Conservation (phyloP, 2,329 filamentous ascomycete species). For the Epichloe sibirici region DNA sequence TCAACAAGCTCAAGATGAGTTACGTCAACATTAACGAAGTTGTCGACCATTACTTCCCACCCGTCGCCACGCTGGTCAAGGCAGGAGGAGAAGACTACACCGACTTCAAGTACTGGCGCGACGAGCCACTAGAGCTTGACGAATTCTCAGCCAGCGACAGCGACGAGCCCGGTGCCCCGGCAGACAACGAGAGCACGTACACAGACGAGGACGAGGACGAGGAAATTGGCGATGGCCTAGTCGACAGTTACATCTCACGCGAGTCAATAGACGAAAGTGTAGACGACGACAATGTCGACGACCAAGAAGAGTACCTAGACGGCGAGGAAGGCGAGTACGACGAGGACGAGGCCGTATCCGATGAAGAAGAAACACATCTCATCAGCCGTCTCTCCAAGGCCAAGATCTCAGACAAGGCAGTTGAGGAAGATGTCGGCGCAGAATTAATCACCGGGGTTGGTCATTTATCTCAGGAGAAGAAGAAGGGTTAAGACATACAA, state of each 20-base stretch:
- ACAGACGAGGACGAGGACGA: conserved; percentile 33
- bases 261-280: conserved; percentile 32
- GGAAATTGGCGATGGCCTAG: conserved; percentile 30
- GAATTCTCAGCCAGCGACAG: conserved; percentile 80
- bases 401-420: conserved; percentile 6
- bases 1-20: conserved; percentile 92
- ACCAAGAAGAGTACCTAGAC: conserved; percentile 28
- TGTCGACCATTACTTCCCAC: conserved; percentile 96
- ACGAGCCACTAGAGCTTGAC: conserved; percentile 68
- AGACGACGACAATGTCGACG: conserved; percentile 27
- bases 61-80: conserved; percentile 74
- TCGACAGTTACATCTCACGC: conserved; percentile 43
- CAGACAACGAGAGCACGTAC: conserved; percentile 30
- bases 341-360: conserved; percentile 15
- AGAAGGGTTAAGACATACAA: conserved; percentile 20
- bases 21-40: conserved; percentile 97
- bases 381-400: conserved; percentile 8
- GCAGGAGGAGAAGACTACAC: conserved; percentile 90
- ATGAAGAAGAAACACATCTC: conserved; percentile 10
- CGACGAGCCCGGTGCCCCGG: conserved; percentile 38
- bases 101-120: conserved; percentile 94
- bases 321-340: conserved; percentile 28
- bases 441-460: conserved; percentile 49
- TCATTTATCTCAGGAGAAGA: conserved; percentile 27
- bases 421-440: conserved; percentile 36